phyloP scores from a whole-genome alignment of 2,329 filamentous ascomycete species.

The Chaetomium globosum region DNA sequence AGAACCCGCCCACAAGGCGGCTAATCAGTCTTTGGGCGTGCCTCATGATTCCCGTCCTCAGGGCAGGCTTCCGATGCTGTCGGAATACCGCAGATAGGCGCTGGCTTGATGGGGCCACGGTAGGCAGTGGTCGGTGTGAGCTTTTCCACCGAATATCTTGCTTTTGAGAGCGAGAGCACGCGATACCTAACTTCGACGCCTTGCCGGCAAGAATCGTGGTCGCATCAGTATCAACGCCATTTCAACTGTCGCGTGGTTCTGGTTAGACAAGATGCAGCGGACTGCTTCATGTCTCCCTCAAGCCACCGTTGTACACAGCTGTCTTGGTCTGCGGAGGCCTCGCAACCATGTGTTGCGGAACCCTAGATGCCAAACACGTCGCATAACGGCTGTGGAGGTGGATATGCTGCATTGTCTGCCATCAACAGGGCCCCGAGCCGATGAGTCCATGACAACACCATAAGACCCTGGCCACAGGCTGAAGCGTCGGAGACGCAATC shows the following conservation, averaged over 20 bases:
- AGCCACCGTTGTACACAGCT: conserved; percentile 28
- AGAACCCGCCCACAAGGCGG: conserved; percentile 21
- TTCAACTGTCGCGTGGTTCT: conserved; percentile 29
- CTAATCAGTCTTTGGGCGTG: conserved; percentile 13
- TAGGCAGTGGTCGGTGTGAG: background rate
- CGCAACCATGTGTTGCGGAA: conserved; percentile 13
- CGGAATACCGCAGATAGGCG: conserved; percentile 27
- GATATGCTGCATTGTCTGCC: conserved; percentile 5
- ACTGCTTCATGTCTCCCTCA: conserved; percentile 26
- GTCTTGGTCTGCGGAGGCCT: conserved; percentile 25
- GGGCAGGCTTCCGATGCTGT: conserved; percentile 23
- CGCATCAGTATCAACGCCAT: conserved; percentile 16
- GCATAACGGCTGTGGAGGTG: background rate
- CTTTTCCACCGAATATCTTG: conserved; percentile 11
- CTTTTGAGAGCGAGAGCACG: conserved; percentile 24
- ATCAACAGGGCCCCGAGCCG: conserved; percentile 9
- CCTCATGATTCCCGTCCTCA: conserved; percentile 24
- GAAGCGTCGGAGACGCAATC: background rate
- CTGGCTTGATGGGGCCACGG: conserved; percentile 27
- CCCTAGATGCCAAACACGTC: background rate
- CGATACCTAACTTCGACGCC: conserved; percentile 20
- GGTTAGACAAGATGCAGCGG: conserved; percentile 31
- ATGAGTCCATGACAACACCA: conserved; percentile 5
- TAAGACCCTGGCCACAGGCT: background rate
- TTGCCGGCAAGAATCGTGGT: background rate